These are phyloP conservation scores for Termitomyces sp. DNA, from an alignment of 768 basidiomycete genomes.

Conservation along the genomic window DNA sequence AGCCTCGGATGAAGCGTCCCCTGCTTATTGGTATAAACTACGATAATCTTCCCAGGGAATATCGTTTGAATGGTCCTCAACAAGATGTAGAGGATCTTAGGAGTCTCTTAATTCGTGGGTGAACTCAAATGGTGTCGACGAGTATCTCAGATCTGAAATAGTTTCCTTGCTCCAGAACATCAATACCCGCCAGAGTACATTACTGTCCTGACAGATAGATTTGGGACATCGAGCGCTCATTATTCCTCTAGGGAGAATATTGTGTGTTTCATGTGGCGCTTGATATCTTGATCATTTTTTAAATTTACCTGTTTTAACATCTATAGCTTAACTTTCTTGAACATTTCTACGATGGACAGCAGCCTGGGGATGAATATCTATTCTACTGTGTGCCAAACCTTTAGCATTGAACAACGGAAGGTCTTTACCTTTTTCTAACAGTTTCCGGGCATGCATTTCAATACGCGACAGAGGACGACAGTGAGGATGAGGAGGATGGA, in stretches of 20 bases:
- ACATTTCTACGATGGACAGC: not conserved
- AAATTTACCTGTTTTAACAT: no score
- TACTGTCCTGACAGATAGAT: not conserved
- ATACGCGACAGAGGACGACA: not conserved
- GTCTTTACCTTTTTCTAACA: not conserved
- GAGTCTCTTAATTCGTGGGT: not conserved
- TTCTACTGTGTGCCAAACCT: not conserved
- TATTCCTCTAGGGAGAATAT: not conserved
- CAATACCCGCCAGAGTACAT: not conserved
- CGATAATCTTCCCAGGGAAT: not conserved
- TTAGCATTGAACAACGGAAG: not conserved
- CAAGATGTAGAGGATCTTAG: not conserved
- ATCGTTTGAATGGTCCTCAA: not conserved
- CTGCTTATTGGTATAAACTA: not conserved
- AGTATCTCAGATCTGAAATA: no score
- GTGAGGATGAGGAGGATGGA: not conserved
- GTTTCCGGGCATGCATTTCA: not conserved
- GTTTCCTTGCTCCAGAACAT: not conserved
- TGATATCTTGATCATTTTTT: no score
- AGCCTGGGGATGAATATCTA: not conserved
- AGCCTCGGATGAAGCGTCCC: not conserved
- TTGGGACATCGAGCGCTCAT: not conserved
- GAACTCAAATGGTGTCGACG: not conserved
- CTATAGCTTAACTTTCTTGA: not conserved
- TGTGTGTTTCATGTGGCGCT: not conserved